phyloP scores from a whole-genome alignment of 2,329 filamentous ascomycete genomes.

The Trichoderma arundinaceum region DNA sequence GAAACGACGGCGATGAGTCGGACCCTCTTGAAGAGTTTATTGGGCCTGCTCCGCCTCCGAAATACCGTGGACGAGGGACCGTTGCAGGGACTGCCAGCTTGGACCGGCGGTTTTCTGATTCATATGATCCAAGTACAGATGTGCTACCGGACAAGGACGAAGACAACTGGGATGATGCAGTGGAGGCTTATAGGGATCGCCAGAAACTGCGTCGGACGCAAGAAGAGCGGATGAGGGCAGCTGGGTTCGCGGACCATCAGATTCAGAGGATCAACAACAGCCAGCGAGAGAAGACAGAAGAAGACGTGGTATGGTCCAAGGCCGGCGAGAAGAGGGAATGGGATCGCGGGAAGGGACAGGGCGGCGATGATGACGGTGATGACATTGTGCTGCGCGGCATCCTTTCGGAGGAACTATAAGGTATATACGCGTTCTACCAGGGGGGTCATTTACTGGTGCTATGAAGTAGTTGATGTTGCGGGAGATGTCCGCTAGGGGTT shows the following conservation, averaged over 20 bases:
- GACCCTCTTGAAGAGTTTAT: constrained; percentile 79
- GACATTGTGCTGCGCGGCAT: constrained; percentile 25
- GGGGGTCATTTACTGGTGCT: too few relatives aligned
- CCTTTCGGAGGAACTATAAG: constrained; percentile 32
- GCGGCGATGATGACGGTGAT: constrained; percentile 2
- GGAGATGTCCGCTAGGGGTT: neutral
- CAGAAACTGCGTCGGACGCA: constrained; percentile 77
- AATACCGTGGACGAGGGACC: constrained; percentile 70
- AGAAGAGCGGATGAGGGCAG: constrained; percentile 74
- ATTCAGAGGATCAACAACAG: constrained; percentile 66
- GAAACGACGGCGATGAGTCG: constrained; percentile 49
- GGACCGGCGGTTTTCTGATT: constrained; percentile 77
- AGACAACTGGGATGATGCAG: constrained; percentile 76
- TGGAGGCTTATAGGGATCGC: constrained; percentile 81
- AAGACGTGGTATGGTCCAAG: constrained; percentile 75
- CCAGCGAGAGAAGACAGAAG: constrained; percentile 56
- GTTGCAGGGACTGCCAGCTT: constrained; percentile 68
- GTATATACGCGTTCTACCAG: neutral
- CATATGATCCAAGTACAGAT: constrained; percentile 64
- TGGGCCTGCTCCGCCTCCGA: constrained; percentile 69
- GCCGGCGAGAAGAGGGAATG: constrained; percentile 67
- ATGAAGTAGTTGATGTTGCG: too few relatives aligned
- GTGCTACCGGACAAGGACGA: constrained; percentile 49
- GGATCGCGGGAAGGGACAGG: constrained; percentile 59
- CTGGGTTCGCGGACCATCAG: constrained; percentile 78